Evolutionary conservation across 2,329 filamentous ascomycete genomes (phyloP), one percentile per base, ranked within the genome.

Genomic region (Corniculantispora saksenae): DNA sequence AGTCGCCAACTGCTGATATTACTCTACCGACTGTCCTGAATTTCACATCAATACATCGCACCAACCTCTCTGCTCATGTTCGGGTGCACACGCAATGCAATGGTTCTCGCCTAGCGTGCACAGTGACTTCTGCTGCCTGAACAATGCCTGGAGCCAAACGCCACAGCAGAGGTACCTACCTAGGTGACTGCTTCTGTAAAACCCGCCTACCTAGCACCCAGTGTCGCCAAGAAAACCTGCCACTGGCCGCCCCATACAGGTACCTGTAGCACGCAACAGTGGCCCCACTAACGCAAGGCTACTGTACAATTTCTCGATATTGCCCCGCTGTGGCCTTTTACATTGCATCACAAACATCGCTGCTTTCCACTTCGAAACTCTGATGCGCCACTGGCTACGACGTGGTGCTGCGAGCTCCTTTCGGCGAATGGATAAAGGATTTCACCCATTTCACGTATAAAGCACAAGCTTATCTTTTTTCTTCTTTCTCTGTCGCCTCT

Each of bases 211-310:
- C 8, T 27, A 35, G 45, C 45, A 45, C 45, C 58, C 32, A 32
- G 32, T 51, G 58, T 27, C 5, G 32, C 32, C 32, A 32, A 32
- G 32, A 23, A 25, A 25, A n/a, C 35, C 54, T 45, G n/a, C 25
- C 38, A 48, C 9, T 8, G 12, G 38, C 13, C 56, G 47, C 13
- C 47, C 21, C 23, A 50, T 27, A 27, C 23, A 25, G 47, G 53
- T 62, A 54, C 60, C 59, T 50, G 29, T 55, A 25, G 48, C 50
- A 54, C 50, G n/a, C 35, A 45, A 35, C 23, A n/a, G 38, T 54
- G 60, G 47, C 50, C 50, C 59, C 50, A 38, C 60, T 55, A 62
- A 55, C 50, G 50, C 50, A 55, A 55, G 60, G 47, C 59, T 51
- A 32, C 35, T 10, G 19, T 10, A 6, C 23, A 38, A 40, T 57